Evolutionary conservation across 2,329 filamentous ascomycete species (phyloP).

Genomic region (Xylaria sp.): DNA sequence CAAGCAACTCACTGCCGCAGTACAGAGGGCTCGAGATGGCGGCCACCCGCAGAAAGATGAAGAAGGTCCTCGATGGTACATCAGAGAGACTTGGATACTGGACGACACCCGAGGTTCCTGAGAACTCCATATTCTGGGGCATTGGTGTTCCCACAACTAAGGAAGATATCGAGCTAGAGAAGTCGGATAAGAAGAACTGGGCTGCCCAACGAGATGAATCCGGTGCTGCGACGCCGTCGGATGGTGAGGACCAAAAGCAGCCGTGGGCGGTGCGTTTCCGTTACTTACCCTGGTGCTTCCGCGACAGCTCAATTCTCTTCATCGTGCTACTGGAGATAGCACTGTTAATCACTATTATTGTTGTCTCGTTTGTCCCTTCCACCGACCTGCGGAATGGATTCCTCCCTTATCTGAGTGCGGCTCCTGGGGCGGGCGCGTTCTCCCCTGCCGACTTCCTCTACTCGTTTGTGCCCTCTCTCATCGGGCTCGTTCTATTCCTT

Average conservation of each 20-base stretch:
- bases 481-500: constrained; percentile 75
- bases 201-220: constrained; percentile 48
- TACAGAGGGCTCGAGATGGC: constrained; percentile 77
- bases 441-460: constrained; percentile 91
- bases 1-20: constrained; percentile 80
- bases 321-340: constrained; percentile 70
- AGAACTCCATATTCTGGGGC: constrained; percentile 75
- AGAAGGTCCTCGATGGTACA: constrained; percentile 65
- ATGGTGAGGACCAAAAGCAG: constrained; percentile 62
- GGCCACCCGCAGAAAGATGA: constrained; percentile 62
- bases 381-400: constrained; percentile 77
- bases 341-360: constrained; percentile 76
- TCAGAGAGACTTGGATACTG: constrained; percentile 87
- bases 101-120: constrained; percentile 72
- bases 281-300: constrained; percentile 82
- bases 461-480: constrained; percentile 75
- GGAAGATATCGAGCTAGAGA: constrained; percentile 44
- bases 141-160: constrained; percentile 46
- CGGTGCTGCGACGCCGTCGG: constrained; percentile 46
- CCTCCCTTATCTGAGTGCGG: constrained; percentile 71
- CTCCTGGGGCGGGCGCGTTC: constrained; percentile 73
- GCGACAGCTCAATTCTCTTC: constrained; percentile 71
- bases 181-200: constrained; percentile 43
- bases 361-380: constrained; percentile 80
- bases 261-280: constrained; percentile 67